Conservation (phyloP, 164 flowering plant genomes). For the Piper betle region DNA sequence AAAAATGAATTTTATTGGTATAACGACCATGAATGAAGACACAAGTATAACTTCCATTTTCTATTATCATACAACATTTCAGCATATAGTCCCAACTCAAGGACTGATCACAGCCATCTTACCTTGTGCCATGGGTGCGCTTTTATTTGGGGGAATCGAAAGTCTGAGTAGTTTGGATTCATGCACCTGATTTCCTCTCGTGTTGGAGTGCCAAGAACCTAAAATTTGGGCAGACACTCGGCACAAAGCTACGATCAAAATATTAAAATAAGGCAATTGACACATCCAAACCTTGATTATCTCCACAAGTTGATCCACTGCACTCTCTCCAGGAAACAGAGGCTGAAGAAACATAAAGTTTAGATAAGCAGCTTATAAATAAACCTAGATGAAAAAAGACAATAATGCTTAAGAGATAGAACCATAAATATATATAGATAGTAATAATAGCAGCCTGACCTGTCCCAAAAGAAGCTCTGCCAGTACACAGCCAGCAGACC, state of each 20-base stretch:
- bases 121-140: constrained; percentile 99
- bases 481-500: constrained; percentile 98
- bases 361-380: constrained; percentile 5
- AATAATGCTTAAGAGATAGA: neutral
- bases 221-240: constrained; percentile 10
- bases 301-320: constrained; percentile 93
- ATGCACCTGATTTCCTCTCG: constrained; percentile 94
- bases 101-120: constrained; percentile 5
- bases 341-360: constrained; percentile 30
- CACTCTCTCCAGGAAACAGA: constrained; percentile 92
- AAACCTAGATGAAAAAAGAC: neutral
- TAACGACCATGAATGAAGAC: neutral
- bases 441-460: constrained; percentile 24
- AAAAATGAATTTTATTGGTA: neutral
- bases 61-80: neutral
- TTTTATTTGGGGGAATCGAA: constrained; percentile 89
- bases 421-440: neutral
- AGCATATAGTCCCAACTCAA: neutral
- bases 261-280: neutral
- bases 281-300: constrained; percentile 62
- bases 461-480: constrained; percentile 91
- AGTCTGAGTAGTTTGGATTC: constrained; percentile 91
- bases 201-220: constrained; percentile 99
- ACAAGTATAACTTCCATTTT: neutral
- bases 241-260: neutral